Evolutionary conservation across 2,329 filamentous ascomycete genomes (phyloP).

Genomic region (Epichloe scottii): DNA sequence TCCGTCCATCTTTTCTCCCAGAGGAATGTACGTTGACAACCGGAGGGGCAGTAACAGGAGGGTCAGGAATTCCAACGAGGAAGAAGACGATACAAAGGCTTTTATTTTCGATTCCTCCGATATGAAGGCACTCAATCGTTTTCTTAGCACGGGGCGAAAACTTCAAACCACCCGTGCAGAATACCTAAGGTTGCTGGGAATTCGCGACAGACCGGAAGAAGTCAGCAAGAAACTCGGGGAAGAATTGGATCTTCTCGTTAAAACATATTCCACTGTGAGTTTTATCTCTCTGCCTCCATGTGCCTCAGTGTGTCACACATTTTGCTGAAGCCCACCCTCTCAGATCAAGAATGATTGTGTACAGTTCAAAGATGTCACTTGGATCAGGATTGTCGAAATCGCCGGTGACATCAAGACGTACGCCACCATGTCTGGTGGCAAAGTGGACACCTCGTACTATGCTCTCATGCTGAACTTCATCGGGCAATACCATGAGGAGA

Average conservation of each 20-base stretch:
- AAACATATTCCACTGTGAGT: background rate
- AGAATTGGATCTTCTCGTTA: background rate
- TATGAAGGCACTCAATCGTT: background rate
- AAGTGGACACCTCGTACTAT: background rate
- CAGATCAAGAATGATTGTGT: background rate
- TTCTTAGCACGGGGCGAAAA: background rate
- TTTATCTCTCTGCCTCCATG: background rate
- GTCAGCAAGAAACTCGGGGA: background rate
- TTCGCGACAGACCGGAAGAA: background rate
- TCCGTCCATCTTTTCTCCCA: background rate
- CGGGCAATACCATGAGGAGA: background rate
- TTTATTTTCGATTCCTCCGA: background rate
- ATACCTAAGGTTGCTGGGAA: background rate
- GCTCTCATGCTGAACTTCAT: background rate
- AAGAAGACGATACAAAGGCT: background rate
- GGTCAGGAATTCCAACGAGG: too few relatives aligned
- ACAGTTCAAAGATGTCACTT: background rate
- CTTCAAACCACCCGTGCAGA: background rate
- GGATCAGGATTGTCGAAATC: background rate
- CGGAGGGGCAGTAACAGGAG: background rate
- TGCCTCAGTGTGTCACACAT: too few relatives aligned
- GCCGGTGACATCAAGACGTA: background rate
- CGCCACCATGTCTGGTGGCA: background rate
- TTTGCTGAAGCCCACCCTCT: background rate
- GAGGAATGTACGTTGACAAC: slow-evolving; percentile 1